Percentiles rank a stretch among this genome's conserved stretches.
Conservation (phyloP, 2,329 filamentous ascomycete species). For the Penicillium freii region DNA sequence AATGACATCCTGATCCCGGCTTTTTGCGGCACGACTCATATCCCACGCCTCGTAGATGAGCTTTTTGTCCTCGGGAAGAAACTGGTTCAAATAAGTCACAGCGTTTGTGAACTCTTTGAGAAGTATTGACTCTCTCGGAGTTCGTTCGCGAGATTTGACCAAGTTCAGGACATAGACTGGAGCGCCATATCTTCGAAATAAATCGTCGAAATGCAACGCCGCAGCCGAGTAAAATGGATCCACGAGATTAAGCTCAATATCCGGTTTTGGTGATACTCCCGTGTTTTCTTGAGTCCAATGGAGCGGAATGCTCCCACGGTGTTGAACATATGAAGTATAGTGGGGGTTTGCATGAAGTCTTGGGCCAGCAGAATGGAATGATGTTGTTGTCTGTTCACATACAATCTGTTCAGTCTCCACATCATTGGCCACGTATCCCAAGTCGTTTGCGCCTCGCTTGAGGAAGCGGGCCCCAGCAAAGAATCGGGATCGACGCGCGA, state of each 20-base stretch:
- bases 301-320: conserved; percentile 91
- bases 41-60: conserved; percentile 96
- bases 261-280: conserved; percentile 91
- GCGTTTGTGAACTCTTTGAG: conserved; percentile 83
- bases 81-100: conserved; percentile 91
- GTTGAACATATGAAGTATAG: conserved; percentile 95
- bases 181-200: conserved; percentile 89
- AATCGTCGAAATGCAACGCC: conserved; percentile 88
- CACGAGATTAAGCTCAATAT: conserved; percentile 90
- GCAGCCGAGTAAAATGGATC: conserved; percentile 95
- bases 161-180: conserved; percentile 90
- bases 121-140: conserved; percentile 86
- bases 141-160: conserved; percentile 83
- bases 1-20: conserved; percentile 90
- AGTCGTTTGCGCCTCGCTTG: conserved; percentile 90
- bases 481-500: conserved; percentile 84
- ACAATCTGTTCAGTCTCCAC: conserved; percentile 99
- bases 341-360: conserved; percentile 82
- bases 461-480: conserved; percentile 93
- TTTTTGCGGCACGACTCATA: conserved; percentile 94
- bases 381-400: conserved; percentile 88
- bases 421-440: conserved; percentile 95
- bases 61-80: conserved; percentile 76
- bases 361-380: conserved; percentile 87
- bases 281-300: conserved; percentile 98